Percentiles rank a stretch among this genome's conserved stretches.
These are phyloP conservation scores for Scedosporium boydii DNA, from an alignment of 2,329 filamentous ascomycete species.

Conservation along the genomic window DNA sequence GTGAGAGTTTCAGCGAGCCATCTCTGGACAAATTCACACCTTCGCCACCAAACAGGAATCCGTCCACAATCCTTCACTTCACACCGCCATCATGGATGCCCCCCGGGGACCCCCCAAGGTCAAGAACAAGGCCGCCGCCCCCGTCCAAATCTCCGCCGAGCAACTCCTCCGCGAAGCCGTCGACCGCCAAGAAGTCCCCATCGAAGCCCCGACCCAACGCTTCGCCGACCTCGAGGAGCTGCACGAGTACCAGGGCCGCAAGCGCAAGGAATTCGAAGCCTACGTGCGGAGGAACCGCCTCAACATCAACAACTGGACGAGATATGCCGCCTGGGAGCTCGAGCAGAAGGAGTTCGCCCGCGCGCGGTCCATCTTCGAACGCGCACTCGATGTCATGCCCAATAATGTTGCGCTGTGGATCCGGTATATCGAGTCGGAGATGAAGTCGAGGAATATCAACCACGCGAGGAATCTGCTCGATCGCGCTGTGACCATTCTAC, in stretches of 20 bases:
- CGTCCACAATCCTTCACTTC: slow-evolving; percentile 4
- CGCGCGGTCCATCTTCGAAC: slow-evolving; percentile 86
- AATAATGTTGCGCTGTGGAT: slow-evolving; percentile 85
- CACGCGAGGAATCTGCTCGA: slow-evolving; percentile 92
- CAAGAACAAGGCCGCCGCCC: slow-evolving; percentile 96
- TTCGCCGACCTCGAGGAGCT: slow-evolving; percentile 96
- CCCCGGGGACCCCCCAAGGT: slow-evolving; percentile 87
- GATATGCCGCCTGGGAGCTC: slow-evolving; percentile 93
- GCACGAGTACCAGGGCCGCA: slow-evolving; percentile 92
- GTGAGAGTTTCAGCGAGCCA: no score
- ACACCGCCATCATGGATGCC: slow-evolving; percentile 61
- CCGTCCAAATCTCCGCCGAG: slow-evolving; percentile 86
- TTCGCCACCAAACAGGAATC: neutral
- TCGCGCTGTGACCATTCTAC: slow-evolving; percentile 84
- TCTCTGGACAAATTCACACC: neutral
- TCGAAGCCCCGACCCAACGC: slow-evolving; percentile 86
- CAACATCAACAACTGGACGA: slow-evolving; percentile 98
- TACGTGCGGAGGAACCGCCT: slow-evolving; percentile 92
- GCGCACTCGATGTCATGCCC: slow-evolving; percentile 83
- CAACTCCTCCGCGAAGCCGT: slow-evolving; percentile 96
- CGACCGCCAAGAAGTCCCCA: slow-evolving; percentile 80
- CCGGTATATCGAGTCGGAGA: slow-evolving; percentile 90
- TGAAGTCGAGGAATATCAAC: slow-evolving; percentile 89
- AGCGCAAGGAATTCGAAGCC: slow-evolving; percentile 94
- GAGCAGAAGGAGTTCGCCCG: slow-evolving; percentile 96